These are phyloP conservation scores for Rubia occidens DNA, from an alignment of 305 asterid species.

Conservation along the genomic window DNA sequence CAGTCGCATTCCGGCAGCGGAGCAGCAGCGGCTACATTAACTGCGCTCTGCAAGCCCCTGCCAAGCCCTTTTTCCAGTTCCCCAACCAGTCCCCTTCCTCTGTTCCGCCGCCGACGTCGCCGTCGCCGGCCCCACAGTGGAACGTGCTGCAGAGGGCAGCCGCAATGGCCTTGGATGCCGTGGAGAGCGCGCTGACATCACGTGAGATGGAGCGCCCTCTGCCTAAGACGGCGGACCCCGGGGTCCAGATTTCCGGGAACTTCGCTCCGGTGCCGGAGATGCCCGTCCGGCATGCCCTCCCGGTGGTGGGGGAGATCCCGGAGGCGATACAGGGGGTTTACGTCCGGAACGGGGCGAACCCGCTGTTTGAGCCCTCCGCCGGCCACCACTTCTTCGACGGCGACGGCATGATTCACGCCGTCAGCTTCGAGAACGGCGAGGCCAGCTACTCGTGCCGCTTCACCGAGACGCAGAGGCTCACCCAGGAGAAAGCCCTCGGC, in stretches of 20 bases:
- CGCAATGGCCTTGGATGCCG: conserved; percentile 67
- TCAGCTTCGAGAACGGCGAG: conserved; percentile 41
- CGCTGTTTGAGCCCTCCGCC: conserved; percentile 67
- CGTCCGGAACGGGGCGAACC: conserved; percentile 86
- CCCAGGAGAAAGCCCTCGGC: conserved; percentile 60
- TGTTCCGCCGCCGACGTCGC: background rate
- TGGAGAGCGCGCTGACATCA: conserved; percentile 48
- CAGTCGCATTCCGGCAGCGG: conserved; percentile 17
- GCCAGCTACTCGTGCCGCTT: conserved; percentile 76
- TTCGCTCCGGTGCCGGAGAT: conserved; percentile 88
- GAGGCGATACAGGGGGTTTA: conserved; percentile 55
- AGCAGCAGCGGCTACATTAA: conserved; percentile 15
- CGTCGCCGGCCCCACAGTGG: conserved; percentile 35
- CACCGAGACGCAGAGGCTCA: conserved; percentile 63
- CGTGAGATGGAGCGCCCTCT: conserved; percentile 56
- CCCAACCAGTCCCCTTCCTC: conserved; percentile 34
- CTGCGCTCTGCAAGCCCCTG: conserved; percentile 42
- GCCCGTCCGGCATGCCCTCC: conserved; percentile 46
- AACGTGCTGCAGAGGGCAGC: conserved; percentile 65
- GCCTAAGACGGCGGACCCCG: conserved; percentile 83
- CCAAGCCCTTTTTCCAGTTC: conserved; percentile 30
- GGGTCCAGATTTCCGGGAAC: conserved; percentile 75
- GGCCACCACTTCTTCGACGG: conserved; percentile 97
- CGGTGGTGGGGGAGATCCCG: conserved; percentile 58
- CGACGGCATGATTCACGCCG: conserved; percentile 91